These are phyloP conservation scores for Prorocentrum cordatum DNA, from an alignment of 169 alveolate species.

Conservation along the genomic window DNA sequence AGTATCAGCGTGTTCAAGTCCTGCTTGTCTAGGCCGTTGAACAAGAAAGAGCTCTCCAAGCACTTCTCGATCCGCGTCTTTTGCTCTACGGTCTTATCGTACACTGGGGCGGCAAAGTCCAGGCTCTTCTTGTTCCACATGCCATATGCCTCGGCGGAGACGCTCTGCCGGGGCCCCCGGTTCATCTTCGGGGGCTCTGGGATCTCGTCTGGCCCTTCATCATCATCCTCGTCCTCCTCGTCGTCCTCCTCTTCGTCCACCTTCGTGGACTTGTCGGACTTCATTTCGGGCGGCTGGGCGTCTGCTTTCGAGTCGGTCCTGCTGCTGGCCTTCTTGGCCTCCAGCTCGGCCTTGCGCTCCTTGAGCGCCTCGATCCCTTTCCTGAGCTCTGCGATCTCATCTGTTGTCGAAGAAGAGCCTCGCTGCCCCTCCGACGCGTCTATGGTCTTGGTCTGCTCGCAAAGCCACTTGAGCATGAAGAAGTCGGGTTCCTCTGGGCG, in stretches of 20 bases:
- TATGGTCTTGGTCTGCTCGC: conserved; percentile 33
- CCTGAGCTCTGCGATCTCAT: background rate
- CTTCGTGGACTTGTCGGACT: too few species aligned
- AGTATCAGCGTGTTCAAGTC: conserved; percentile 79
- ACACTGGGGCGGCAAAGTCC: conserved; percentile 81
- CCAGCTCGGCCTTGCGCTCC: background rate
- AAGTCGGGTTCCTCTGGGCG: conserved; percentile 71
- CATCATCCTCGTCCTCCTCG: too few species aligned
- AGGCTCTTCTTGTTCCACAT: conserved; percentile 82
- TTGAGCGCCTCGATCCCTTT: background rate
- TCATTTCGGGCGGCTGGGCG: too few species aligned
- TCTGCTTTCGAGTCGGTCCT: too few species aligned
- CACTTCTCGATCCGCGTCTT: conserved; percentile 76
- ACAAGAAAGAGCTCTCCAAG: conserved; percentile 78
- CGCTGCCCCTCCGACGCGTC: conserved; percentile 9
- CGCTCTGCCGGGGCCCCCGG: conserved; percentile 13
- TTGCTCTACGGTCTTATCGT: conserved; percentile 81
- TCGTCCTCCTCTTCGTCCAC: too few species aligned
- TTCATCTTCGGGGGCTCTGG: conserved; percentile 15
- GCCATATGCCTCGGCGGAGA: conserved; percentile 92
- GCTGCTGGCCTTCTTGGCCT: too few species aligned
- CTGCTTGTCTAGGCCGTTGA: conserved; percentile 79
- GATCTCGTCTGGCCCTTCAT: background rate
- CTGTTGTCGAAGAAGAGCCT: background rate
- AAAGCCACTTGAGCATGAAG: conserved; percentile 71